These are phyloP conservation scores for Aspergillus wentii DNA, from an alignment of 495 filamentous ascomycete species.

Conservation along the genomic window DNA sequence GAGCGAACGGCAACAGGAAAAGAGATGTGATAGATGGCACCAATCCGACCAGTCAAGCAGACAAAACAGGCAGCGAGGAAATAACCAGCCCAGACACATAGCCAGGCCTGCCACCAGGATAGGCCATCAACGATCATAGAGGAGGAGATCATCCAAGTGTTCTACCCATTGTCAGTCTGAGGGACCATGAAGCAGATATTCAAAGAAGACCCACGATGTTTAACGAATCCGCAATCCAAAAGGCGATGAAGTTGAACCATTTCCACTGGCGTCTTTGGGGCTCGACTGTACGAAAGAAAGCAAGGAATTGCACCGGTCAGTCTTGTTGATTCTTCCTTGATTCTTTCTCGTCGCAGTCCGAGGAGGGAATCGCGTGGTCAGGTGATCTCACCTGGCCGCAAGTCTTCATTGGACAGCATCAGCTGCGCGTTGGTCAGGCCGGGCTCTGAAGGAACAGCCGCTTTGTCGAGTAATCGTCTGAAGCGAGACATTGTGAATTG, in stretches of 20 bases:
- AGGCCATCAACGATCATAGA: slow-evolving; percentile 73
- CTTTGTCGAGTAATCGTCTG: slow-evolving; percentile 40
- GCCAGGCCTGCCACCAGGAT: slow-evolving; percentile 95
- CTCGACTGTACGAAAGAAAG: slow-evolving; percentile 53
- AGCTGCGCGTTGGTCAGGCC: slow-evolving; percentile 79
- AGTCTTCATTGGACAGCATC: slow-evolving; percentile 87
- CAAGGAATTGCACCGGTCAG: slow-evolving; percentile 13
- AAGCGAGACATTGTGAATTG: slow-evolving; percentile 22
- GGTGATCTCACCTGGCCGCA: slow-evolving; percentile 64
- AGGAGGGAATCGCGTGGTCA: no score
- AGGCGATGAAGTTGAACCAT: slow-evolving; percentile 82
- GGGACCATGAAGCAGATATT: not conserved
- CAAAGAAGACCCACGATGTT: slow-evolving; percentile 61
- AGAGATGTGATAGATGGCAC: slow-evolving; percentile 83
- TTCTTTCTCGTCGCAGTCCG: no score
- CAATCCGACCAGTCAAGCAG: slow-evolving; percentile 75
- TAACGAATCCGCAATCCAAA: slow-evolving; percentile 92
- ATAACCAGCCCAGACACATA: slow-evolving; percentile 84
- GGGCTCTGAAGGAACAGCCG: slow-evolving; percentile 69
- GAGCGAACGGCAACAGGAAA: slow-evolving; percentile 75
- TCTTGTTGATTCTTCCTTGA: slow-evolving; percentile 4
- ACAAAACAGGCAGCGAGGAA: slow-evolving; percentile 71
- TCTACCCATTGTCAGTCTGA: slow-evolving; percentile 36
- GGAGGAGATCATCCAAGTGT: slow-evolving; percentile 96
- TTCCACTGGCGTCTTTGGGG: slow-evolving; percentile 82